Evolutionary conservation across 1,139 yeast species (phyloP).

Genomic region (Pneumocystis carinii): DNA sequence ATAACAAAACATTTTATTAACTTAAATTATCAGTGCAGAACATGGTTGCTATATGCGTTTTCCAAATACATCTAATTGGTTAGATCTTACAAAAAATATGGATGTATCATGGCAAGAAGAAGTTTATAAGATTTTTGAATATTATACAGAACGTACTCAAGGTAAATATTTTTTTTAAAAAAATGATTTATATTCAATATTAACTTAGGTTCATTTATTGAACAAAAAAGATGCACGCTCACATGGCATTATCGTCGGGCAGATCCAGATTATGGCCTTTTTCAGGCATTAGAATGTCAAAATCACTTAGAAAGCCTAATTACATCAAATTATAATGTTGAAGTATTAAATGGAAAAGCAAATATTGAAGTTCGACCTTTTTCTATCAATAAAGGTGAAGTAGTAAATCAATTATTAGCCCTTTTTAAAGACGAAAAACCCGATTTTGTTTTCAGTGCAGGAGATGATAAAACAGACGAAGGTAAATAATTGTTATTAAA

Average conservation of each 20-base stretch:
- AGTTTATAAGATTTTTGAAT: constrained; percentile 57
- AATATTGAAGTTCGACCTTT: constrained; percentile 91
- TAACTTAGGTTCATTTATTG: constrained; percentile 46
- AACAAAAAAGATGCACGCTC: constrained; percentile 78
- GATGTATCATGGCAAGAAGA: constrained; percentile 91
- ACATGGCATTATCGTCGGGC: constrained; percentile 97
- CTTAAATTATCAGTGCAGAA: constrained; percentile 44
- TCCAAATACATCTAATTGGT: constrained; percentile 51
- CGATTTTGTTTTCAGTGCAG: constrained; percentile 75
- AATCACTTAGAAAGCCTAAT: constrained; percentile 47
- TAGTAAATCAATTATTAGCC: constrained; percentile 58
- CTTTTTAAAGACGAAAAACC: constrained; percentile 38
- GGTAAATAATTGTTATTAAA: constrained; percentile 28
- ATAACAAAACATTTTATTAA: background rate
- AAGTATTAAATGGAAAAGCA: constrained; percentile 96
- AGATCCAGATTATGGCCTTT: constrained; percentile 82
- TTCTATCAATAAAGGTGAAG: constrained; percentile 91
- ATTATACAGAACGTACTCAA: constrained; percentile 76
- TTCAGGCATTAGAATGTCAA: constrained; percentile 64
- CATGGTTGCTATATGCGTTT: constrained; percentile 91
- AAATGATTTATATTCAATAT: background rate
- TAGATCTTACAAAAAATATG: constrained; percentile 60
- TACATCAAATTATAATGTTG: constrained; percentile 61
- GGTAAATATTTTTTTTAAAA: constrained; percentile 21
- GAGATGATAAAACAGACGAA: constrained; percentile 94